phyloP scores from a whole-genome alignment of 2,329 filamentous ascomycete genomes.

The Fusarium sp. region DNA sequence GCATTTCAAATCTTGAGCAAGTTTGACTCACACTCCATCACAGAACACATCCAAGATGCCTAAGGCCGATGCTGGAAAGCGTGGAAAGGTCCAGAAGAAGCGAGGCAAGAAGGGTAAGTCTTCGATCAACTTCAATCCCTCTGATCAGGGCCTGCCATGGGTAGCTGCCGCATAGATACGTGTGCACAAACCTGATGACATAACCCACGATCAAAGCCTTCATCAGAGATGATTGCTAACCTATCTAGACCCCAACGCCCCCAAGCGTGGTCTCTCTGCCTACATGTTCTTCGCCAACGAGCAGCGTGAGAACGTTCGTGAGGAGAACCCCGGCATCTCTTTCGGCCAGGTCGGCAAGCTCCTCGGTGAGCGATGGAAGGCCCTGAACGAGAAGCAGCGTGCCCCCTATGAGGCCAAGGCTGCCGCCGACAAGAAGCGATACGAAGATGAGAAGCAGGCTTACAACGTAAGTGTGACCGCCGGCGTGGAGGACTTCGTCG shows the following conservation, averaged over 20 bases:
- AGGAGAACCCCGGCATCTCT: conserved; percentile 97
- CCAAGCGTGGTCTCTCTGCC: conserved; percentile 98
- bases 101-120: conserved; percentile 71
- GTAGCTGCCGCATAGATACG: background rate
- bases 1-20: background rate
- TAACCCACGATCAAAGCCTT: background rate
- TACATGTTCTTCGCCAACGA: conserved; percentile 99
- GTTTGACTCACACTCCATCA: conserved; percentile 40
- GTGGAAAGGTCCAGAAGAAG: conserved; percentile 68
- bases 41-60: conserved; percentile 64
- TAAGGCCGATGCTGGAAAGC: conserved; percentile 66
- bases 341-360: conserved; percentile 99
- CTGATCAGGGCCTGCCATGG: background rate
- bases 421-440: conserved; percentile 97
- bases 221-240: conserved; percentile 2
- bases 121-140: background rate
- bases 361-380: conserved; percentile 99
- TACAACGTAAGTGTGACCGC: conserved; percentile 77
- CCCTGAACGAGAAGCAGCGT: conserved; percentile 91
- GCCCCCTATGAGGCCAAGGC: conserved; percentile 97
- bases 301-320: conserved; percentile 96
- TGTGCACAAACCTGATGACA: background rate
- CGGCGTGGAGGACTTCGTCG: conserved; percentile 17
- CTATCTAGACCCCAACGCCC: conserved; percentile 87
- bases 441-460: conserved; percentile 96